phyloP scores from a whole-genome alignment of 78 protist species.

The Capsaspora owczarzaki region DNA sequence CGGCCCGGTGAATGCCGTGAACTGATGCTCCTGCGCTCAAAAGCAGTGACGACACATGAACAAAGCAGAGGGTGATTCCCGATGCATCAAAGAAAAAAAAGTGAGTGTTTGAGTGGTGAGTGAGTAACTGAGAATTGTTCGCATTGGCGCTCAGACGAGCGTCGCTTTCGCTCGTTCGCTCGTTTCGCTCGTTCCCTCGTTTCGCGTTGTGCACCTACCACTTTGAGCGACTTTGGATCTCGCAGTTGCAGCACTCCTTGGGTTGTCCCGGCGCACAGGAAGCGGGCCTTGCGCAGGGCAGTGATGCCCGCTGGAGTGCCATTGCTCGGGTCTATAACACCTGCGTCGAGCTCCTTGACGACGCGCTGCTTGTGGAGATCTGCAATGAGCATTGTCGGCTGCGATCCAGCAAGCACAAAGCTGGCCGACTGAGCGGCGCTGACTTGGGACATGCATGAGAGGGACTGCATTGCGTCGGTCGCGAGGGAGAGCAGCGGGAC shows the following conservation, averaged over 20 bases:
- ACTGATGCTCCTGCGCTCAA: not conserved
- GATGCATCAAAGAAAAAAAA: not conserved
- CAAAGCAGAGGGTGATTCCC: not conserved
- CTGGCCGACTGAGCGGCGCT: not conserved
- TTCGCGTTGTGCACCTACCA: not conserved
- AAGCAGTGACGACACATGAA: not conserved
- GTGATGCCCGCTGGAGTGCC: no score
- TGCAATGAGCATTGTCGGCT: not conserved
- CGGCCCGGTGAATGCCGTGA: not conserved
- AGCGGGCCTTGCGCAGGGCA: not conserved
- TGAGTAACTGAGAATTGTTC: not conserved
- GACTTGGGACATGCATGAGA: not conserved
- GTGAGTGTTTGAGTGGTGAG: not conserved
- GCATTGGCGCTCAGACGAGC: no score
- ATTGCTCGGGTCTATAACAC: no score
- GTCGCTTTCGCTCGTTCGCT: no score
- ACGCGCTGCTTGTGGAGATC: not conserved
- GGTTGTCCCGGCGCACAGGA: not conserved
- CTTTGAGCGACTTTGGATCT: not conserved
- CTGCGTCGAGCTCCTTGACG: not conserved
- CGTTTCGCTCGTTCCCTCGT: not conserved
- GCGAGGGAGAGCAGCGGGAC: not conserved
- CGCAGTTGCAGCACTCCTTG: not conserved
- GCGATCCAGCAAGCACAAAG: not conserved
- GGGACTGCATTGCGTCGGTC: not conserved